These are phyloP conservation scores for Termitomyces sp. DNA, from an alignment of 768 basidiomycete genomes.

Conservation along the genomic window DNA sequence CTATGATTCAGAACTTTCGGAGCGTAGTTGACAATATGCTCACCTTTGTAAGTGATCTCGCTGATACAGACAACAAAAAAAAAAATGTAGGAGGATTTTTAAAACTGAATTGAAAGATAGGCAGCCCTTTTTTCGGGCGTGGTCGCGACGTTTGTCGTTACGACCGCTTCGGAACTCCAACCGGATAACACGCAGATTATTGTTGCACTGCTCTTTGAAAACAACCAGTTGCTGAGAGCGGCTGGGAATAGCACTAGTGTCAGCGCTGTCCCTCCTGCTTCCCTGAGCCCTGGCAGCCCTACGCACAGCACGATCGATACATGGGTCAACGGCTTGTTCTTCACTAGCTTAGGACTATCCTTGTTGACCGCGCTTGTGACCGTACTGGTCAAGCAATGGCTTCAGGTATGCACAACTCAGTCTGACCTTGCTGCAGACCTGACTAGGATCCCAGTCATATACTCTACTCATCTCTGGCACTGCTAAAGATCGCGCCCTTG, in stretches of 20 bases:
- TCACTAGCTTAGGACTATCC: not conserved
- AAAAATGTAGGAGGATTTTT: not conserved
- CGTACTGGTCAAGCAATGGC: not conserved
- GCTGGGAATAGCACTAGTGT: not conserved
- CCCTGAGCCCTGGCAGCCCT: not conserved
- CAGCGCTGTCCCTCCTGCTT: not conserved
- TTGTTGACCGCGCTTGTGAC: not conserved
- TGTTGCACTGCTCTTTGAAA: not conserved
- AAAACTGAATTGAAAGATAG: not conserved
- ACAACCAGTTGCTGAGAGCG: not conserved
- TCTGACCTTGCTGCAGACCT: not conserved
- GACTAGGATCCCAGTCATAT: not conserved
- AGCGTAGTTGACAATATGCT: not conserved
- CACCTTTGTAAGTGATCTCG: not conserved
- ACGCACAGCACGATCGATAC: not conserved
- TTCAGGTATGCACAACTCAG: not conserved
- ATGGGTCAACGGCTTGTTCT: not conserved
- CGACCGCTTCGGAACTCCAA: not conserved
- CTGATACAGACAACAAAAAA: too few relatives aligned
- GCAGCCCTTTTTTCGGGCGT: not conserved
- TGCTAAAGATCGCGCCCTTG: not conserved
- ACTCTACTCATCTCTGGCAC: not conserved
- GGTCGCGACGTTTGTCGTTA: not conserved
- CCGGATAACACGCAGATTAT: not conserved
- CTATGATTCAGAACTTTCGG: not conserved